Percentiles rank a stretch among this genome's conserved stretches.
Evolutionary conservation across 805 yeast genomes (phyloP).

Genomic region (Monosporozyma solicola): DNA sequence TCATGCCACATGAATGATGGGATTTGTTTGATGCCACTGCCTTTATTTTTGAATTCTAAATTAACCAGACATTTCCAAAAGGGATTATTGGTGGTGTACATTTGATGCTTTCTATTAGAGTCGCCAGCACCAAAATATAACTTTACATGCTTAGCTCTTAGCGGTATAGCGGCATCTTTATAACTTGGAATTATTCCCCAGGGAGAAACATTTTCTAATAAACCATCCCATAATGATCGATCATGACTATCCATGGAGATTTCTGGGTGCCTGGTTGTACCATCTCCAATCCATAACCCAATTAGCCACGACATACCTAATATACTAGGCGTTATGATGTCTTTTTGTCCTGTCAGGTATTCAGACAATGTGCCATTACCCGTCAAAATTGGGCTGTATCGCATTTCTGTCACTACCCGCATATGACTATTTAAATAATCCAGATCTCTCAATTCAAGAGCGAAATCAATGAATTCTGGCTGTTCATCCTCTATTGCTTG

Average conservation of each 20-base stretch:
- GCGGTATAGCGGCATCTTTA: constrained; percentile 14
- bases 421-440: constrained; percentile 23
- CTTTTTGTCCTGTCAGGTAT: constrained; percentile 22
- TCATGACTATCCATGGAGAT: constrained; percentile 29
- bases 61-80: constrained; percentile 26
- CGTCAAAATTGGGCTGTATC: constrained; percentile 30
- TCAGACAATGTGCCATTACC: constrained; percentile 30
- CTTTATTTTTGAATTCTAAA: constrained; percentile 17
- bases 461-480: constrained; percentile 31
- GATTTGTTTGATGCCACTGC: constrained; percentile 24
- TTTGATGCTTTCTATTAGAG: constrained; percentile 9
- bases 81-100: constrained; percentile 21
- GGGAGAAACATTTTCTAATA: constrained; percentile 17
- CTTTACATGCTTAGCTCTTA: constrained; percentile 21
- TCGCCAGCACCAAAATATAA: constrained; percentile 14
- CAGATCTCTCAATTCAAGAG: constrained; percentile 34
- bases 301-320: constrained; percentile 31
- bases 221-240: constrained; percentile 16
- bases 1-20: constrained; percentile 32
- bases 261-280: constrained; percentile 22
- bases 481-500: constrained; percentile 21
- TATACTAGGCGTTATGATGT: constrained; percentile 19
- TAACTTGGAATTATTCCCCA: constrained; percentile 22
- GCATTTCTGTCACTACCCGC: constrained; percentile 28
- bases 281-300: constrained; percentile 37